Base-by-base conservation (phyloP, 352 stramenopile genomes). In the Pythium sp. region DNA sequence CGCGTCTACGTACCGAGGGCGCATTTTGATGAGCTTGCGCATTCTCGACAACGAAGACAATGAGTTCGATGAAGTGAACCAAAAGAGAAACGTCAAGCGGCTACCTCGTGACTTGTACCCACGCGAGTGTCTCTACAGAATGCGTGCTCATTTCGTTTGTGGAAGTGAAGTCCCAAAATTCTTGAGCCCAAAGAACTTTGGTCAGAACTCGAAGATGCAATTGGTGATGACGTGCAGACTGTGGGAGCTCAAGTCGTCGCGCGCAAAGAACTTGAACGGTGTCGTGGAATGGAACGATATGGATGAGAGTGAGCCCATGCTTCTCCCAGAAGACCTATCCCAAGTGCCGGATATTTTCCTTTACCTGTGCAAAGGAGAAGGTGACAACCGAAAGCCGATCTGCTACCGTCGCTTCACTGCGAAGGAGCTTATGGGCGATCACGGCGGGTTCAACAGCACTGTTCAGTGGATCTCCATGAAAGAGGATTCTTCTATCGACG, bases 291-390 rank as follows among this genome's bases (percentile, higher is more conserved):
- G 87, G 87, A 96, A 96, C 65, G 77, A 84, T 24, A 82, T 92
- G 71, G 73, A 81, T 46, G 79, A 96, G 65, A 91, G 78, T 34
- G 86, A 94, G 47, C 89, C 87, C 51, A 89, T 94, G 72, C 58
- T 90, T 26, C 69, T 95, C 1, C 80, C 82, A 4, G 81, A 91
- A 65, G 80, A 93, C 24, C 54, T 92, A 9, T 76, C 73, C 0
- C 86, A 96, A 68, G 85, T 97, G 11, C 91, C 91, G 3, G 90
- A 97, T 53, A 80, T 97, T 56, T 97, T 97, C 65, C 69, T 97
- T 64, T 95, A 97, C 62, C 64, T 97, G 34, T 91, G 84, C 71
- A 79, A 78, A 55, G 84, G 86, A 56, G 82, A 92, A 49, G 80
- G 81, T 20, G 82, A 87, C 32, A 82, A 73, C 8, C 73, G 84